Conservation (phyloP, 139 green algal species). For the Pseudopediastrum boryanum region DNA sequence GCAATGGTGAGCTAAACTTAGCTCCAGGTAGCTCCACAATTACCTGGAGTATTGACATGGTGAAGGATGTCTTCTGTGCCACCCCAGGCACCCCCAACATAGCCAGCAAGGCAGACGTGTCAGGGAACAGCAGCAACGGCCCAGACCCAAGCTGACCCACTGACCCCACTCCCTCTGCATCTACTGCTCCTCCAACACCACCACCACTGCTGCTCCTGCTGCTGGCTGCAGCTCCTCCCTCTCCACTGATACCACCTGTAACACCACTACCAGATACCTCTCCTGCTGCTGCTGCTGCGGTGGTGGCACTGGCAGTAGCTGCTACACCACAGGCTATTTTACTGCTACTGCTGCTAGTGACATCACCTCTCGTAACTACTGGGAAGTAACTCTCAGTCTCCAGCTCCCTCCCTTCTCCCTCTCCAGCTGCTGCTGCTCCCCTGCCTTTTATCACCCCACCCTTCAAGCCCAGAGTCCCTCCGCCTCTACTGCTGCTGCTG, state of each 20-base stretch:
- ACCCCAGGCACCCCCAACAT: too few species aligned
- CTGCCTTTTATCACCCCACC: background rate
- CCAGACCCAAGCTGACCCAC: constrained; percentile 27
- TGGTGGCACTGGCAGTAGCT: background rate
- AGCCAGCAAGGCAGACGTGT: constrained; percentile 74
- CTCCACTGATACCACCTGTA: background rate
- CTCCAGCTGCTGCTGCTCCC: background rate
- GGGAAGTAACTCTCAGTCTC: too few species aligned
- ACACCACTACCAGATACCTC: background rate
- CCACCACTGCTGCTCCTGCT: background rate
- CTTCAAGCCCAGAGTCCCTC: background rate
- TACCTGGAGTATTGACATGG: too few species aligned
- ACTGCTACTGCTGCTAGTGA: too few species aligned
- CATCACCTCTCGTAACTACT: too few species aligned
- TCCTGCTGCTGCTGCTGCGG: constrained; percentile 17
- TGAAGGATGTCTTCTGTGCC: too few species aligned
- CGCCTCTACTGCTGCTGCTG: constrained; percentile 12
- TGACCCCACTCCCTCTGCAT: background rate
- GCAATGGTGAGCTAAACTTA: too few species aligned
- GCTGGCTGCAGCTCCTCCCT: background rate
- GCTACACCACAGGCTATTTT: background rate
- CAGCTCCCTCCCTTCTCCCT: too few species aligned
- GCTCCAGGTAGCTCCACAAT: too few species aligned
- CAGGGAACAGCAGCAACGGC: constrained; percentile 77
- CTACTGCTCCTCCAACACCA: background rate